Evolutionary conservation across 169 alveolate genomes (phyloP).

Genomic region (Plasmodium ovale): DNA sequence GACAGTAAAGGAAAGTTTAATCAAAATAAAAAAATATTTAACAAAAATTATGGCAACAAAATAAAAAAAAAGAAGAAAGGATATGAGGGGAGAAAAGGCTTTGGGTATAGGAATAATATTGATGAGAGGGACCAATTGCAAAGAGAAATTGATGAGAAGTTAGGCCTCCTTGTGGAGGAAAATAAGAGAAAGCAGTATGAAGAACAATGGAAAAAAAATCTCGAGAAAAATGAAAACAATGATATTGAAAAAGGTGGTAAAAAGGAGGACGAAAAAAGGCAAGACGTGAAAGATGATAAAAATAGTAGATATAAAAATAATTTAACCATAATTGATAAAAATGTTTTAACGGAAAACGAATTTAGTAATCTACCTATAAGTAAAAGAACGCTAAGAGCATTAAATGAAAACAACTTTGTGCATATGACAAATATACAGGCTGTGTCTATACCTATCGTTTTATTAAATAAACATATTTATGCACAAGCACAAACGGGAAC

Average conservation of each 20-base stretch:
- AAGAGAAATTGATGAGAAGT: constrained; percentile 63
- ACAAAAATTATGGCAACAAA: constrained; percentile 39
- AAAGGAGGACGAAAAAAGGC: constrained; percentile 6
- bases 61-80: constrained; percentile 31
- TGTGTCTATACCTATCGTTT: constrained; percentile 62
- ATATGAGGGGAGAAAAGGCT: neutral
- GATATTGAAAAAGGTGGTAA: neutral
- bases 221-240: neutral
- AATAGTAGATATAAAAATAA: constrained; percentile 28
- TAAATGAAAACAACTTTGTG: constrained; percentile 53
- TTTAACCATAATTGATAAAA: constrained; percentile 62
- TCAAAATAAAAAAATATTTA: constrained; percentile 15
- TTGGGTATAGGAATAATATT: neutral
- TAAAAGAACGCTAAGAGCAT: constrained; percentile 48
- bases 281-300: constrained; percentile 8
- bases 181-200: constrained; percentile 68
- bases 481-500: constrained; percentile 97
- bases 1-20: neutral
- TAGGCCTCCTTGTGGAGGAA: constrained; percentile 42
- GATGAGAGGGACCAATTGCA: constrained; percentile 54
- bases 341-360: constrained; percentile 44
- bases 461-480: constrained; percentile 66
- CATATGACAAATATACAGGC: constrained; percentile 71
- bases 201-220: constrained; percentile 18
- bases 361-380: constrained; percentile 55